Conservation (phyloP, 345 rosid genomes). For the Trapa bicornis region DNA sequence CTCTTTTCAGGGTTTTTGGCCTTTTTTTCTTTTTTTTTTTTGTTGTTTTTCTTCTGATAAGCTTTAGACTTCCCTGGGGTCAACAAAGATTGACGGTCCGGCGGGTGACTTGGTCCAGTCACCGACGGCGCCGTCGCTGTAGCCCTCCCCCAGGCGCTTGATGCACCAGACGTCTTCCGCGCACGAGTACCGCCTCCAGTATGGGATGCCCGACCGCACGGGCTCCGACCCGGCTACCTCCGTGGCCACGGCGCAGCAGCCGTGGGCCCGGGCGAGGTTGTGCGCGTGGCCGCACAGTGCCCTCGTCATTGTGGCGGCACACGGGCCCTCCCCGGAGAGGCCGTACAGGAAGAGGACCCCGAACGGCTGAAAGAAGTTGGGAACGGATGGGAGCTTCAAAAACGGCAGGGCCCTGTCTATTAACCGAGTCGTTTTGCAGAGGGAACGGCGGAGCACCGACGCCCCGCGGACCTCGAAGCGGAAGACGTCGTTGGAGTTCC, state of each 20-base stretch:
- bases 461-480: constrained; percentile 65
- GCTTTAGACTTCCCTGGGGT: constrained; percentile 70
- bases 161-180: constrained; percentile 83
- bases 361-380: constrained; percentile 71
- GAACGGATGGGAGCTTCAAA: constrained; percentile 67
- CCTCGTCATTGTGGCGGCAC: constrained; percentile 42
- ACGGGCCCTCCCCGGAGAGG: constrained; percentile 76
- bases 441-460: constrained; percentile 35
- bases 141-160: constrained; percentile 72
- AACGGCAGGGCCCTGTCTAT: constrained; percentile 69
- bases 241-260: constrained; percentile 66
- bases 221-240: constrained; percentile 49
- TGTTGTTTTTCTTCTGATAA: too few species aligned
- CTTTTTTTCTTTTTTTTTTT: too few species aligned
- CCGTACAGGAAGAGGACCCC: constrained; percentile 79
- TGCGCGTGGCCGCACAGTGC: constrained; percentile 75
- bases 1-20: too few species aligned
- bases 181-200: constrained; percentile 73
- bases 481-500: constrained; percentile 78
- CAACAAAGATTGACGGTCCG: constrained; percentile 79
- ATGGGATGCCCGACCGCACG: constrained; percentile 54
- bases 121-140: constrained; percentile 57
- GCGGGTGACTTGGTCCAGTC: constrained; percentile 97
- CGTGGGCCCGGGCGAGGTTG: constrained; percentile 56
- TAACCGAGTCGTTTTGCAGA: constrained; percentile 53